Evolutionary conservation across 805 yeast species (phyloP).

Genomic region (Yamadazyma scolyti): DNA sequence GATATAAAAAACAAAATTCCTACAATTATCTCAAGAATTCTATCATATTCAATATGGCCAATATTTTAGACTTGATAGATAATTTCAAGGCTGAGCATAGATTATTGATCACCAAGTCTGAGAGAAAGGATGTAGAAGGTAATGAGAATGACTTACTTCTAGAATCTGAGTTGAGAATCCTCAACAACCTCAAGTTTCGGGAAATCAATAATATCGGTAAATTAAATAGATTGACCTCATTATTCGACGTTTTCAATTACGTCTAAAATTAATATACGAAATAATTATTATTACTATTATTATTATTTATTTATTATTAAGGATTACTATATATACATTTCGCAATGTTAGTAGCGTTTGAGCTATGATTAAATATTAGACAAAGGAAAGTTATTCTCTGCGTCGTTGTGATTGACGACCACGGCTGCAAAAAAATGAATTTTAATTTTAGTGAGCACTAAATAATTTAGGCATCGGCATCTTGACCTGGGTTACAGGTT

Average conservation of each 20-base stretch:
- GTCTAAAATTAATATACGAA: too few relatives aligned
- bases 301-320: too few relatives aligned
- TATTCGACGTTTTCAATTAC: conserved; percentile 23
- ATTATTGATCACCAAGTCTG: conserved; percentile 71
- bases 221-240: conserved; percentile 54
- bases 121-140: conserved; percentile 87
- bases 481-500: conserved; percentile 61
- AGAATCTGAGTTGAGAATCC: conserved; percentile 70
- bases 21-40: conserved; percentile 34
- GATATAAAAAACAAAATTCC: conserved; percentile 47
- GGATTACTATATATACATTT: too few relatives aligned
- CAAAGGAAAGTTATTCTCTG: too few relatives aligned
- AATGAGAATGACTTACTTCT: conserved; percentile 71
- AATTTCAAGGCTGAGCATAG: conserved; percentile 55
- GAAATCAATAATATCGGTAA: conserved; percentile 55
- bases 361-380: too few relatives aligned
- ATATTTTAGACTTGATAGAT: conserved; percentile 47
- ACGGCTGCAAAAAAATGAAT: too few relatives aligned
- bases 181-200: conserved; percentile 55
- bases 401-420: too few relatives aligned
- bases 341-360: too few relatives aligned
- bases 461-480: conserved; percentile 41
- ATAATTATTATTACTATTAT: too few relatives aligned
- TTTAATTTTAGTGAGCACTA: too few relatives aligned
- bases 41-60: conserved; percentile 52